These are phyloP conservation scores for Talaromyces thailandensis DNA, from an alignment of 495 filamentous ascomycete genomes.

Conservation along the genomic window DNA sequence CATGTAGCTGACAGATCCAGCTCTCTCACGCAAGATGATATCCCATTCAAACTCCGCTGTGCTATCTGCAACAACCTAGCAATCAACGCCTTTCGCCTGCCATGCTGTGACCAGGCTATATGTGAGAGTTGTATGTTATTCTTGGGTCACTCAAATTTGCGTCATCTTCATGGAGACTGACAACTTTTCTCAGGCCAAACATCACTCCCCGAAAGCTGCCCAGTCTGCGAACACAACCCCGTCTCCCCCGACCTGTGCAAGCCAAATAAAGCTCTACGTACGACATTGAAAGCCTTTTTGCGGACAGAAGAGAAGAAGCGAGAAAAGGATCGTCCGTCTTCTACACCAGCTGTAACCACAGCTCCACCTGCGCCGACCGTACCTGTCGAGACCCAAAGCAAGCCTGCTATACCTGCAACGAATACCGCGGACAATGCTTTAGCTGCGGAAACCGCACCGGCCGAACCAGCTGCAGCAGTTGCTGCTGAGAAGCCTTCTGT, in stretches of 20 bases:
- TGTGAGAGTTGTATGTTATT: conserved; percentile 74
- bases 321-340: conserved; percentile 45
- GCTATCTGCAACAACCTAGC: conserved; percentile 85
- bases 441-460: neutral
- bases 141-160: neutral
- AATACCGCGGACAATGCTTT: neutral
- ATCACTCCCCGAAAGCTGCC: conserved; percentile 70
- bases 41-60: conserved; percentile 91
- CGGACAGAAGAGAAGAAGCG: conserved; percentile 81
- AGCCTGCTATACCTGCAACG: neutral
- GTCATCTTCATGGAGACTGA: conserved; percentile 5
- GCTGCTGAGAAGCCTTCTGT: conserved; percentile 4
- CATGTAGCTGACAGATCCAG: conserved; percentile 26
- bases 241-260: conserved; percentile 79
- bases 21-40: conserved; percentile 71
- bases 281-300: conserved; percentile 82
- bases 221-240: conserved; percentile 86
- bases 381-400: conserved; percentile 2
- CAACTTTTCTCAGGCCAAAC: conserved; percentile 55
- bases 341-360: conserved; percentile 21
- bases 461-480: neutral
- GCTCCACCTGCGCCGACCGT: conserved; percentile 16
- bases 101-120: conserved; percentile 92
- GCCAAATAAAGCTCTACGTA: conserved; percentile 77
- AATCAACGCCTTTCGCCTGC: conserved; percentile 81